Base-by-base conservation (phyloP, 768 basidiomycete species). In the Clitopilus passeckerianus region DNA sequence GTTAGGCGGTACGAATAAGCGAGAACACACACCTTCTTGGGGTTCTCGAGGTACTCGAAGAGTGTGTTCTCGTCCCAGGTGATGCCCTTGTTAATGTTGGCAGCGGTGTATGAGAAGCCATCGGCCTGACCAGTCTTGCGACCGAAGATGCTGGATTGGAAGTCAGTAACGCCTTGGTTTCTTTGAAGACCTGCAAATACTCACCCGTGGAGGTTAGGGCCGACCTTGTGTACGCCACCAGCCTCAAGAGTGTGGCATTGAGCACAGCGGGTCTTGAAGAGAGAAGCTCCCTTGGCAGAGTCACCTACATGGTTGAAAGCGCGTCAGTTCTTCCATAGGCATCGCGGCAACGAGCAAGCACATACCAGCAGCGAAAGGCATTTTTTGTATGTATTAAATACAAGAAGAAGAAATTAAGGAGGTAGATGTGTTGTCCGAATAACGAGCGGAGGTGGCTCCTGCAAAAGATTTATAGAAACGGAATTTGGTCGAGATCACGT, bases 251-350 rank as follows among this genome's bases (percentile, higher is more conserved):
- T 97, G 75, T 98, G 95, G 78, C 95, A 98, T 72, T 97, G 93
- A 43, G 90, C 88, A 69, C 91, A 95, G 59, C 95, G 90, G 61
- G 94, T 95, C 82, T 95, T 96, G 89, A 98, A 98, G 74, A 97
- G 89, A 70, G 80, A 78, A 71, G 95, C 95, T 76, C 95, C 95
- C 84, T 95, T 97, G 59, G 68, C 68, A 69, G 89, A 74, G 79
- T 97, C 92, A 86, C 95, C 95, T 91, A 58, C 18, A 10, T 10
- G 10, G 18, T 18, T n/a, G n/a, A n/a, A 50, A 50, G 24, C 16
- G 18, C 14, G 59, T 43, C n/a, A 15, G 44, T 30, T 43, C 33
- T n/a, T 23, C 46, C 41, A 14, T 15, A 72, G 74, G 87, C 83
- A 80, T 85, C 84, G 84, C 16, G 8, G 46, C 22, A 12, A 22